These are phyloP conservation scores for Gentiana macrophylla DNA, from an alignment of 257 asterid genomes.

Conservation along the genomic window DNA sequence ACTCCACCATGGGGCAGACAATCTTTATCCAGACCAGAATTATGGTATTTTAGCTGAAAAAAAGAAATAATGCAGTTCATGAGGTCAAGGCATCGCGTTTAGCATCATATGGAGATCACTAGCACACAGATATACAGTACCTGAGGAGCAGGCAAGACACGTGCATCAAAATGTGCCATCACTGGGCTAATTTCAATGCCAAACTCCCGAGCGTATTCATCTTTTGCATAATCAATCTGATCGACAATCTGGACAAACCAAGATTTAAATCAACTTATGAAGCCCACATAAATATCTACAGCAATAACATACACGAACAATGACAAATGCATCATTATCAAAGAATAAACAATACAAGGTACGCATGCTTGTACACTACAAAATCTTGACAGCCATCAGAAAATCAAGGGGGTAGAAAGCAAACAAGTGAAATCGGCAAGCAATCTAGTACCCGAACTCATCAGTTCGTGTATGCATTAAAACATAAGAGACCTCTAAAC, in stretches of 20 bases:
- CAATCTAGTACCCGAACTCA: too few species aligned
- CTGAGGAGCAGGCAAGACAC: slow-evolving; percentile 84
- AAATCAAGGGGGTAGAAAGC: too few species aligned
- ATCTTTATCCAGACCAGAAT: slow-evolving; percentile 22
- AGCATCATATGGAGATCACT: background rate
- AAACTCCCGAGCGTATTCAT: slow-evolving; percentile 78
- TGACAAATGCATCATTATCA: too few species aligned
- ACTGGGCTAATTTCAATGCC: slow-evolving; percentile 90
- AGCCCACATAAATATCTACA: background rate
- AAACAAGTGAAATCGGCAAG: too few species aligned
- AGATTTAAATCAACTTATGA: background rate
- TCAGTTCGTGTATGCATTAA: too few species aligned
- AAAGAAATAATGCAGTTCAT: slow-evolving; percentile 1
- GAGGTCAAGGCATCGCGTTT: background rate
- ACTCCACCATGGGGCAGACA: slow-evolving; percentile 22
- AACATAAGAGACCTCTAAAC: too few species aligned
- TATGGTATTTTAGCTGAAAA: slow-evolving; percentile 18
- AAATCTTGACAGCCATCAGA: too few species aligned
- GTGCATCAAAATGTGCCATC: slow-evolving; percentile 95
- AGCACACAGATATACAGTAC: slow-evolving; percentile 20
- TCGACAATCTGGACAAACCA: slow-evolving; percentile 47
- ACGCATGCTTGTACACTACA: too few species aligned
- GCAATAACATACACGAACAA: background rate
- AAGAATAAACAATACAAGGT: too few species aligned
- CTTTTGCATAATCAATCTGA: slow-evolving; percentile 71